Percentiles rank a stretch among this genome's conserved stretches.
Evolutionary conservation across 202 grass and related monocot genomes (phyloP).

Genomic region (Setaria italica): DNA sequence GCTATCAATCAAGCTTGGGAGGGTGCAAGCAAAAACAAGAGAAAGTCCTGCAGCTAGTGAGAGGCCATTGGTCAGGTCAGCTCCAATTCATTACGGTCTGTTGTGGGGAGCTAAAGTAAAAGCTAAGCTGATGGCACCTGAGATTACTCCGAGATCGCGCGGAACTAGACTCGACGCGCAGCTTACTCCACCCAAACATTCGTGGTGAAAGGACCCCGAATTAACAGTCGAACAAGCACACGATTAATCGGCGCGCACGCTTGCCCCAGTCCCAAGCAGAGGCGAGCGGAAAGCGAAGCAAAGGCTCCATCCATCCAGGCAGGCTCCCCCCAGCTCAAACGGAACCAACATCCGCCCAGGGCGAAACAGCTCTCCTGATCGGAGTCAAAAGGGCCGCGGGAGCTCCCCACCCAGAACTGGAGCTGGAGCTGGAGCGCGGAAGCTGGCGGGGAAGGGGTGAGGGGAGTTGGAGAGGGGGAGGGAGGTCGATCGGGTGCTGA

Average conservation of each 20-base stretch:
- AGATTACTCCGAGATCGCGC: background rate
- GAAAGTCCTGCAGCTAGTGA: background rate
- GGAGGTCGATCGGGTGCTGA: slow-evolving; percentile 39
- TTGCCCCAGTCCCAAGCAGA: background rate
- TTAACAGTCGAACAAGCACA: too few species aligned
- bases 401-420: background rate
- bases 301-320: background rate
- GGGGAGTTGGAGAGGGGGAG: background rate
- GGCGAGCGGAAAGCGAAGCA: background rate
- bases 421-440: background rate
- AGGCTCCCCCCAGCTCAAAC: background rate
- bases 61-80: too few species aligned
- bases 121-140: background rate
- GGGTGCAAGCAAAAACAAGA: background rate
- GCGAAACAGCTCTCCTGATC: too few species aligned
- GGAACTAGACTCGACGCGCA: background rate
- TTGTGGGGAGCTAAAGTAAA: background rate
- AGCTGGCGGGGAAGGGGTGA: background rate
- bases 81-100: background rate
- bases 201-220: background rate
- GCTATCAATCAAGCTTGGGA: background rate
- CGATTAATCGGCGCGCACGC: background rate
- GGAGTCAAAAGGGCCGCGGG: background rate
- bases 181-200: background rate
- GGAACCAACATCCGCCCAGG: background rate